Evolutionary conservation across 2,329 filamentous ascomycete genomes (phyloP), one percentile per base, ranked within the genome.

Genomic region (Sphaerulina populicola): DNA sequence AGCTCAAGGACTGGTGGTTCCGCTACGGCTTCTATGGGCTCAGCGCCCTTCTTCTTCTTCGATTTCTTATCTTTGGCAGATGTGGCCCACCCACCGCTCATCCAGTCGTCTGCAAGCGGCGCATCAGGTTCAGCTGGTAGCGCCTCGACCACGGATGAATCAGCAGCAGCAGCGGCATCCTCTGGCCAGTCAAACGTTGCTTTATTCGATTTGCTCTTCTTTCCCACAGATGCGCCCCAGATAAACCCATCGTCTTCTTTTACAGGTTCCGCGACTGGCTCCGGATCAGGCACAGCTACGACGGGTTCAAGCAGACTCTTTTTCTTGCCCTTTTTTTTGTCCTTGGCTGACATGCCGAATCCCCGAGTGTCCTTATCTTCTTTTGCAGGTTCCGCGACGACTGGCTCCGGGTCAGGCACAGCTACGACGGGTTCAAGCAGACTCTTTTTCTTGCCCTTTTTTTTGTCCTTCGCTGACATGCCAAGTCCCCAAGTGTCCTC

Each of bases 21-120:
- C 2, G 58, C 59, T 10, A 36, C 52, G 7, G 55, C 55, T 37
- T 58, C 56, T 11, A 49, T 44, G 6, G 54, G 6, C 18, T 53
- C 57, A 23, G 54, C 49, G 49, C 64, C 65, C 50, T 64, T 64
- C 30, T 57, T 61, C 46, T 77, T 78, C 64, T 77, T 77, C 66
- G 76, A 76, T 53, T 72, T 68, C 56, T 75, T 79, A 54, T 35
- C 31, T 35, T 27, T 27, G 5, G 23, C 23, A 27, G 31, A 35
- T 35, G 43, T 76, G 29, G 55, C 54, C 44, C 74, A 77, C 69
- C 78, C 80, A 54, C 71, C 76, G 54, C 71, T 74, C 64, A 79
- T 79, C 59, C 79, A 78, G 53, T 77, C 76, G 27, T 57, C 60
- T 27, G 60, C 61, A 8, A 64, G 62, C 44, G 68, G 61, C 14